A percentile compares a stretch with the other conserved stretches of the same genome.
These are phyloP conservation scores for Parastagonospora nodorum DNA, from an alignment of 2,329 filamentous ascomycete species.

Conservation along the genomic window DNA sequence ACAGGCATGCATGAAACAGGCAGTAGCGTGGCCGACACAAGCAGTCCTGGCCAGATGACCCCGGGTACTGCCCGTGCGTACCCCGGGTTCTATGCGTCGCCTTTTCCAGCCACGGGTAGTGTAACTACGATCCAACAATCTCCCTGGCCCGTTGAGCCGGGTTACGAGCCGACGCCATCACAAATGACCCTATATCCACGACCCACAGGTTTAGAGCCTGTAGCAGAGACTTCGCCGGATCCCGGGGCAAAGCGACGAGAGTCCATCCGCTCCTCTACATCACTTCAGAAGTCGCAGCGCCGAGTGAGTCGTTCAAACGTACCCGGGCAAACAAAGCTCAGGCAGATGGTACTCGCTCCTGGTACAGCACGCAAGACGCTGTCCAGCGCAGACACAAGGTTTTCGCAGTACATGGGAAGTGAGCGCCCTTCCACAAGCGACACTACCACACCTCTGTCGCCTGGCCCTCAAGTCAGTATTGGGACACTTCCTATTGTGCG, in stretches of 20 bases:
- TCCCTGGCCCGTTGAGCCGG: neutral
- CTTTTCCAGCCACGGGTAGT: slow-evolving; percentile 25
- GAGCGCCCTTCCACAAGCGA: slow-evolving; percentile 39
- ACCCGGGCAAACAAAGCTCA: slow-evolving; percentile 39
- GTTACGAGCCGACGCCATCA: slow-evolving; percentile 27
- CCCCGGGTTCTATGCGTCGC: slow-evolving; percentile 28
- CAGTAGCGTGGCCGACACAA: slow-evolving; percentile 46
- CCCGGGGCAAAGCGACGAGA: slow-evolving; percentile 11
- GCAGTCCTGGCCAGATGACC: slow-evolving; percentile 36
- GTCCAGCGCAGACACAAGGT: slow-evolving; percentile 24
- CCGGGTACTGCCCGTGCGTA: slow-evolving; percentile 22
- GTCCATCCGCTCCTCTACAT: slow-evolving; percentile 21
- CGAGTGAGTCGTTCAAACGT: slow-evolving; percentile 37
- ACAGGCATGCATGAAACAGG: slow-evolving; percentile 44
- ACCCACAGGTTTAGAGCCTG: slow-evolving; percentile 14
- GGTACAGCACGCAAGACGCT: slow-evolving; percentile 20
- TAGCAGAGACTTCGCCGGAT: slow-evolving; percentile 15
- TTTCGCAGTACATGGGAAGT: slow-evolving; percentile 28
- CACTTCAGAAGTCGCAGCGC: slow-evolving; percentile 19
- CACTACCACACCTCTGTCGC: slow-evolving; percentile 32
- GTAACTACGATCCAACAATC: slow-evolving; percentile 25
- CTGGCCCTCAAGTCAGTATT: slow-evolving; percentile 17
- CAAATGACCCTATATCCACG: slow-evolving; percentile 26
- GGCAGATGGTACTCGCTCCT: slow-evolving; percentile 41
- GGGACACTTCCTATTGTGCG: slow-evolving; percentile 14